A percentile compares a stretch with the other conserved stretches of the same genome.
Conservation (phyloP, 257 asterid genomes). For the Agastache rugosa region DNA sequence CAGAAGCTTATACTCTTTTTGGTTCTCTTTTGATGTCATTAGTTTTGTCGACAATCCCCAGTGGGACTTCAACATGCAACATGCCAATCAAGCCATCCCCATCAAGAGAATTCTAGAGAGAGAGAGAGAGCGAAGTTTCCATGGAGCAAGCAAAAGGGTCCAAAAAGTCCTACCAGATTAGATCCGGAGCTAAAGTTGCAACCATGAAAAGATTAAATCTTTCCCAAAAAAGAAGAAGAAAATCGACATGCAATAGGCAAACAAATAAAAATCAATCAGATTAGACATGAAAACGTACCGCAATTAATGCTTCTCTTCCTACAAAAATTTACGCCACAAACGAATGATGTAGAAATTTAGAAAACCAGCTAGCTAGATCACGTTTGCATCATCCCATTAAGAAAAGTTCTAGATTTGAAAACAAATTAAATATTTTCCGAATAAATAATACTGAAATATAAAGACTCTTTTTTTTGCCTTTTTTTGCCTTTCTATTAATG, state of each 20-base stretch:
- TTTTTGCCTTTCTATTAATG: not conserved
- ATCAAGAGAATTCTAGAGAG: constrained; percentile 18
- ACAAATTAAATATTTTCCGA: not conserved
- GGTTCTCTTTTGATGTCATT: not conserved
- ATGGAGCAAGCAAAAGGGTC: not conserved
- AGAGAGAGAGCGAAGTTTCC: constrained; percentile 18
- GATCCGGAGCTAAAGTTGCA: constrained; percentile 17
- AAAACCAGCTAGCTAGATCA: constrained; percentile 17
- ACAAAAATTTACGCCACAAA: not conserved
- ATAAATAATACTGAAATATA: not conserved
- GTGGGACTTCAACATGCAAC: constrained; percentile 19
- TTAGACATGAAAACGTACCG: not conserved
- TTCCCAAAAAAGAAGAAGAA: not conserved
- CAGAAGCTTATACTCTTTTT: not conserved
- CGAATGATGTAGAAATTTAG: constrained; percentile 3
- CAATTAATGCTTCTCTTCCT: not conserved
- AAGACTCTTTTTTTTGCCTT: not conserved
- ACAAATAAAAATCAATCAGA: not conserved
- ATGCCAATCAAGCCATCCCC: constrained; percentile 18
- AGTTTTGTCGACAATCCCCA: not conserved
- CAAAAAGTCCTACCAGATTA: constrained; percentile 13
- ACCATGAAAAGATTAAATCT: not conserved
- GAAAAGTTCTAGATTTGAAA: not conserved
- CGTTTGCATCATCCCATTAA: not conserved
- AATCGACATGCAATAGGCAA: constrained; percentile 17